Percentiles rank a stretch among this genome's conserved stretches.
Conservation (phyloP, 805 yeast genomes). For the Komagataella ulmi region DNA sequence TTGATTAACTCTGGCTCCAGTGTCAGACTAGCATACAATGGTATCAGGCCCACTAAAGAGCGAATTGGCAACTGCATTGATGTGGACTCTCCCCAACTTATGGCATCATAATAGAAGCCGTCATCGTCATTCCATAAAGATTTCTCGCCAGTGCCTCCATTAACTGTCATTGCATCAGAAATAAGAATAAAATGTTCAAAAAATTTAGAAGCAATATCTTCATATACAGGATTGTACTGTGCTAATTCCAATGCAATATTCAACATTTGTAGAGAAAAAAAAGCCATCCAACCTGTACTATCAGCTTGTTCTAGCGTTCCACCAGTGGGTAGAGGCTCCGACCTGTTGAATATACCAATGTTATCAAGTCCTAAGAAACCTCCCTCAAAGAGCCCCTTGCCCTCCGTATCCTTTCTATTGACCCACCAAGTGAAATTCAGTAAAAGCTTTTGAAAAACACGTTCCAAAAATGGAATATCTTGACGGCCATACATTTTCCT, state of each 20-base stretch:
- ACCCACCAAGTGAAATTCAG: slow-evolving; percentile 97
- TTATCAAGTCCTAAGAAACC: slow-evolving; percentile 90
- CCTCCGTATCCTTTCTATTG: slow-evolving; percentile 75
- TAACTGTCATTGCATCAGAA: slow-evolving; percentile 79
- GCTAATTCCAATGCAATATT: slow-evolving; percentile 87
- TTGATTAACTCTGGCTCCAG: slow-evolving; percentile 73
- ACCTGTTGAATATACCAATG: slow-evolving; percentile 84
- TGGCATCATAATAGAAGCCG: slow-evolving; percentile 83
- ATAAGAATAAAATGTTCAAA: slow-evolving; percentile 86
- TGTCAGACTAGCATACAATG: slow-evolving; percentile 79
- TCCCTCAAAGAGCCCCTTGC: slow-evolving; percentile 86
- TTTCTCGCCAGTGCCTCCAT: slow-evolving; percentile 30
- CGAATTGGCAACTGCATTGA: slow-evolving; percentile 69
- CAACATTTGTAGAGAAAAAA: slow-evolving; percentile 80
- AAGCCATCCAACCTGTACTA: slow-evolving; percentile 97
- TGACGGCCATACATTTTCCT: slow-evolving; percentile 71
- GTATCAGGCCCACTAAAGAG: slow-evolving; percentile 84
- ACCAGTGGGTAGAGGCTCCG: slow-evolving; percentile 89
- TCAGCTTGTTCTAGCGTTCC: slow-evolving; percentile 88
- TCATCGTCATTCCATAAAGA: slow-evolving; percentile 87
- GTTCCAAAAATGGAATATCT: slow-evolving; percentile 72
- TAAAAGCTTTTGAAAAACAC: slow-evolving; percentile 85
- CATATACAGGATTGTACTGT: slow-evolving; percentile 73
- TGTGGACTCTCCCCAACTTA: slow-evolving; percentile 60
- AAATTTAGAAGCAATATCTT: slow-evolving; percentile 87